These are phyloP conservation scores for Ophiocordyceps camponoti-leonardi DNA, from an alignment of 2,329 filamentous ascomycete genomes.

Conservation along the genomic window DNA sequence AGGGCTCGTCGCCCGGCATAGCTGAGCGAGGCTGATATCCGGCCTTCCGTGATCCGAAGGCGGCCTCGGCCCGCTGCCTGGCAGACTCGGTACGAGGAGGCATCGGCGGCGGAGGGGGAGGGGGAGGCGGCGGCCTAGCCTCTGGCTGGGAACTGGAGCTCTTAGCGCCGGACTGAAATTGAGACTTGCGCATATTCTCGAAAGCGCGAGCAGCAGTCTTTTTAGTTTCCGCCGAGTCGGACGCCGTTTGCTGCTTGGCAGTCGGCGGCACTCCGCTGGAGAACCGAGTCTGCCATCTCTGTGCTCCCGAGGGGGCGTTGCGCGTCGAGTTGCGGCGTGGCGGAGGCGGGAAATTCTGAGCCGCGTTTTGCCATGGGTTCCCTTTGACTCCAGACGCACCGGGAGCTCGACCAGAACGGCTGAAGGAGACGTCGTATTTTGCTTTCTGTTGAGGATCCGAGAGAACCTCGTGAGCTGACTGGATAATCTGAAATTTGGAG, in stretches of 20 bases:
- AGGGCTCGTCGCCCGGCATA: slow-evolving; percentile 31
- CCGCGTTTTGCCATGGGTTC: slow-evolving; percentile 37
- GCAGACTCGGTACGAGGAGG: slow-evolving; percentile 27
- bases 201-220: slow-evolving; percentile 24
- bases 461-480: slow-evolving; percentile 66
- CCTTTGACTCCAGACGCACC: slow-evolving; percentile 36
- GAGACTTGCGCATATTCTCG: slow-evolving; percentile 24
- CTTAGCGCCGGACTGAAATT: slow-evolving; percentile 11
- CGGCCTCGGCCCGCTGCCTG: slow-evolving; percentile 33
- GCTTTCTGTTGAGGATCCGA: slow-evolving; percentile 30
- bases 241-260: slow-evolving; percentile 18
- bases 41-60: slow-evolving; percentile 32
- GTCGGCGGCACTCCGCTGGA: slow-evolving; percentile 23
- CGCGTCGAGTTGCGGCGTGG: slow-evolving; percentile 21
- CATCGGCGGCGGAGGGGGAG: slow-evolving; percentile 14
- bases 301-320: slow-evolving; percentile 19
- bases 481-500: slow-evolving; percentile 70
- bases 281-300: slow-evolving; percentile 26
- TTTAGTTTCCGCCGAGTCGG: slow-evolving; percentile 19
- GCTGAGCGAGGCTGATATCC: slow-evolving; percentile 34
- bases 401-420: slow-evolving; percentile 20
- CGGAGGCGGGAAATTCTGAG: slow-evolving; percentile 31
- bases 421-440: slow-evolving; percentile 34
- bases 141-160: slow-evolving; percentile 8
- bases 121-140: slow-evolving; percentile 9